phyloP scores from a whole-genome alignment of 768 basidiomycete genomes.

The Boletus pseudo-olivaceus region DNA sequence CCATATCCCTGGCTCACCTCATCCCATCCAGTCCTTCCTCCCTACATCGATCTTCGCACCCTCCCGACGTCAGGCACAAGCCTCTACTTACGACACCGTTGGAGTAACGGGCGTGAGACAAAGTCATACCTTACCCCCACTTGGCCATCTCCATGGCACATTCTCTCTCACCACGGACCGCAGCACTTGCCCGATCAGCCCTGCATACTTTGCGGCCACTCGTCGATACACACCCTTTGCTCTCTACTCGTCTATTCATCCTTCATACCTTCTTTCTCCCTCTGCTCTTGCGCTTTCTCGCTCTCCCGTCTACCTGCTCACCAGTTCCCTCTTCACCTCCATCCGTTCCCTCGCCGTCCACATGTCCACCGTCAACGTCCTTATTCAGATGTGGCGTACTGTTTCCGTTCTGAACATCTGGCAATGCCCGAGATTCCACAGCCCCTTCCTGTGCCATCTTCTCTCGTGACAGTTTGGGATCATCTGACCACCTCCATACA shows the following conservation, averaged over 20 bases:
- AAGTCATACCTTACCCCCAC: not conserved
- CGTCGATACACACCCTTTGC: too few relatives aligned
- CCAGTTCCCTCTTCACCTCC: conserved; percentile 7
- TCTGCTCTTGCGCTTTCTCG: conserved; percentile 20
- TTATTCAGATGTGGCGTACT: conserved; percentile 13
- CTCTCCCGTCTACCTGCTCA: not conserved
- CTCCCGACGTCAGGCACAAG: conserved; percentile 14
- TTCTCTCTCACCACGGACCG: not conserved
- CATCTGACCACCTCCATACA: conserved; percentile 73
- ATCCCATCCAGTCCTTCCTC: not conserved
- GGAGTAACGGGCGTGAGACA: conserved; percentile 12
- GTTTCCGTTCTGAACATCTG: conserved; percentile 15
- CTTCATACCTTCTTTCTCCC: conserved; percentile 4
- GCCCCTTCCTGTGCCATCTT: conserved; percentile 12
- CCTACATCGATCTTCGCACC: not conserved
- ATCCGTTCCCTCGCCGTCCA: conserved; percentile 1
- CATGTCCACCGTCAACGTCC: conserved; percentile 15
- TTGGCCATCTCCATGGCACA: not conserved
- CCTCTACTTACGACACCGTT: conserved; percentile 22
- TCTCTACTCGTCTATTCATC: too few relatives aligned
- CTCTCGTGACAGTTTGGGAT: conserved; percentile 29
- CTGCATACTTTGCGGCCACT: conserved; percentile 5
- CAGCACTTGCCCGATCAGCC: conserved; percentile 10
- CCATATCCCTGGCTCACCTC: not conserved
- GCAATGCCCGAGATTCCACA: conserved; percentile 11